A percentile compares a stretch with the other conserved stretches of the same genome.
phyloP scores from a whole-genome alignment of 495 filamentous ascomycete species.

The Oleoguttula mirabilis region DNA sequence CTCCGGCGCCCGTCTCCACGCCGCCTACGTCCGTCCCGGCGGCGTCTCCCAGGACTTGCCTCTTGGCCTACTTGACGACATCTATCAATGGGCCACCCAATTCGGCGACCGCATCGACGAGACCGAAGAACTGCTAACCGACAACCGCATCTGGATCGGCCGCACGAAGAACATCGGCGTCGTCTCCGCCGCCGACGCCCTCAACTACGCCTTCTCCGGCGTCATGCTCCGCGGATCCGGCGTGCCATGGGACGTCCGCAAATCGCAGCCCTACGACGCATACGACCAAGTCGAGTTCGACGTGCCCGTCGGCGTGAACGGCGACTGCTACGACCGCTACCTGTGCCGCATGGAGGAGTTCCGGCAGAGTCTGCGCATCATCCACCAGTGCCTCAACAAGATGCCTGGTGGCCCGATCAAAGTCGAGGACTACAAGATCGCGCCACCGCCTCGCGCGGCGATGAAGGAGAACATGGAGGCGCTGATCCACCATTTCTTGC shows the following conservation, averaged over 20 bases:
- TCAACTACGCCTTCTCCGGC: slow-evolving; percentile 91
- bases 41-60: slow-evolving; percentile 95
- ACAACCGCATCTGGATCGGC: slow-evolving; percentile 98
- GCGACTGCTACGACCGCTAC: slow-evolving; percentile 98
- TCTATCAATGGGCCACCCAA: slow-evolving; percentile 99
- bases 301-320: slow-evolving; percentile 89
- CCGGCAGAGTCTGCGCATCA: slow-evolving; percentile 92
- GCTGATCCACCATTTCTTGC: slow-evolving; percentile 95
- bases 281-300: slow-evolving; percentile 98
- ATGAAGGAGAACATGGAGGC: slow-evolving; percentile 99
- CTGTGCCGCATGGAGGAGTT: slow-evolving; percentile 99
- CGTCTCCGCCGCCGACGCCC: slow-evolving; percentile 78
- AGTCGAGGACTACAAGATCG: slow-evolving; percentile 97
- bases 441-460: slow-evolving; percentile 86
- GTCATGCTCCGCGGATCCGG: slow-evolving; percentile 97
- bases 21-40: slow-evolving; percentile 94
- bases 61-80: slow-evolving; percentile 90
- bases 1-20: slow-evolving; percentile 93
- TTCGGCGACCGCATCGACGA: slow-evolving; percentile 99
- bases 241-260: slow-evolving; percentile 96
- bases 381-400: slow-evolving; percentile 97
- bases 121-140: slow-evolving; percentile 94
- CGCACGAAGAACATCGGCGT: slow-evolving; percentile 86
- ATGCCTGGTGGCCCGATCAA: slow-evolving; percentile 91
- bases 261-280: slow-evolving; percentile 90